Evolutionary conservation across 768 basidiomycete species (phyloP).

Genomic region (Collybiopsis luxurians): DNA sequence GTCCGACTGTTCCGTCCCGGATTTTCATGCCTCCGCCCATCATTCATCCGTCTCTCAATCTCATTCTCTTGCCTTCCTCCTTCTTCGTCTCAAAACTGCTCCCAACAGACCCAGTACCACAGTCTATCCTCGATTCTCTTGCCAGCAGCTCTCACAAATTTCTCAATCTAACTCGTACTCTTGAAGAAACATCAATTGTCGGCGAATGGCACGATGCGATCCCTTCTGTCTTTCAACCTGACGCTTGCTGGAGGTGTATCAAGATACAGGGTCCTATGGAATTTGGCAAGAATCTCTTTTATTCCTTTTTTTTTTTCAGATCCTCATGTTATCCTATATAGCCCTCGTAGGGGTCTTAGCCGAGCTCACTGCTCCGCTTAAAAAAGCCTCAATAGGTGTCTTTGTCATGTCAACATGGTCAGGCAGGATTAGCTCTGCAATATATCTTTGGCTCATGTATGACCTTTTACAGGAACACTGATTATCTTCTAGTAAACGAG

Average conservation of each 20-base stretch:
- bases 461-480: constrained; percentile 57
- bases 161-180: constrained; percentile 56
- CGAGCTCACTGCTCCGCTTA: constrained; percentile 52
- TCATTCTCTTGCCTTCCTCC: constrained; percentile 39
- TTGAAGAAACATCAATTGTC: constrained; percentile 62
- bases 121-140: constrained; percentile 29
- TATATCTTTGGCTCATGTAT: constrained; percentile 3
- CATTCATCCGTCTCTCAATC: constrained; percentile 42
- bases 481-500: constrained; percentile 56
- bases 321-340: constrained; percentile 19
- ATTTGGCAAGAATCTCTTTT: constrained; percentile 40
- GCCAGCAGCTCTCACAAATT: constrained; percentile 28
- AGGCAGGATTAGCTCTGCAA: constrained; percentile 9
- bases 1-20: too few species aligned
- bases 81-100: constrained; percentile 48
- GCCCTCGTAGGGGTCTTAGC: constrained; percentile 57
- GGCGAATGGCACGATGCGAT: constrained; percentile 37
- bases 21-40: constrained; percentile 42
- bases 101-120: constrained; percentile 29
- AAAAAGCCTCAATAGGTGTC: constrained; percentile 47
- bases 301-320: background rate
- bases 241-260: constrained; percentile 54
- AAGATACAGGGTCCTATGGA: constrained; percentile 68
- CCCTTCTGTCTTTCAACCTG: constrained; percentile 31
- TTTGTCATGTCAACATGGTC: constrained; percentile 68